Percentiles rank a stretch among this genome's conserved stretches.
These are phyloP conservation scores for Arabis hirsuta DNA, from an alignment of 345 rosid species.

Conservation along the genomic window DNA sequence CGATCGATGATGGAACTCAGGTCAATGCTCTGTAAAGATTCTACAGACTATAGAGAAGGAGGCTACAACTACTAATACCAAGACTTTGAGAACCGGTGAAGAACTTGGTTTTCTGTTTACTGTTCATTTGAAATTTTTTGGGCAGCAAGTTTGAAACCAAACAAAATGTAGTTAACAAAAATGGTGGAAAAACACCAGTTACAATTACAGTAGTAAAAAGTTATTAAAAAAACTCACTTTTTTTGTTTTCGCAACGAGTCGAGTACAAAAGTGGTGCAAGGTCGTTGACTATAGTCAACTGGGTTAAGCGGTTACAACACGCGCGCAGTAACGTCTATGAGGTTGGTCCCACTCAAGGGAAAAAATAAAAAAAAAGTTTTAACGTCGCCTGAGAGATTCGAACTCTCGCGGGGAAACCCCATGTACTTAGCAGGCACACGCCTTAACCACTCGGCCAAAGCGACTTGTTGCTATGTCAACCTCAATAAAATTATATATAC, in stretches of 20 bases:
- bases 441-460: slow-evolving; percentile 74
- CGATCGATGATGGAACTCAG: slow-evolving; percentile 84
- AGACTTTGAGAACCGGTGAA: slow-evolving; percentile 21
- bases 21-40: slow-evolving; percentile 86
- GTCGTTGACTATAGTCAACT: neutral
- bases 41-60: slow-evolving; percentile 53
- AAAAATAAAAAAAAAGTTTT: neutral
- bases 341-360: neutral
- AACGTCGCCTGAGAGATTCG: slow-evolving; percentile 81
- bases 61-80: slow-evolving; percentile 48
- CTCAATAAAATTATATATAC: no score
- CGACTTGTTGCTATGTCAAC: slow-evolving; percentile 7
- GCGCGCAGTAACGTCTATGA: neutral
- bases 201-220: slow-evolving; percentile 1
- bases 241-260: neutral
- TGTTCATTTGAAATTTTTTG: slow-evolving; percentile 15
- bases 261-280: neutral
- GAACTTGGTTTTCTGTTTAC: slow-evolving; percentile 15
- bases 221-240: neutral
- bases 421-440: slow-evolving; percentile 70
- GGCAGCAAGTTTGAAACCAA: slow-evolving; percentile 7
- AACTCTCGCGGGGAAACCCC: slow-evolving; percentile 75
- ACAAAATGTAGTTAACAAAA: neutral
- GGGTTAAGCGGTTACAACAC: neutral
- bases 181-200: neutral